A percentile compares a stretch with the other conserved stretches of the same genome.
These are phyloP conservation scores for Nepenthes alata DNA, from an alignment of 179 eudicot species.

Conservation along the genomic window DNA sequence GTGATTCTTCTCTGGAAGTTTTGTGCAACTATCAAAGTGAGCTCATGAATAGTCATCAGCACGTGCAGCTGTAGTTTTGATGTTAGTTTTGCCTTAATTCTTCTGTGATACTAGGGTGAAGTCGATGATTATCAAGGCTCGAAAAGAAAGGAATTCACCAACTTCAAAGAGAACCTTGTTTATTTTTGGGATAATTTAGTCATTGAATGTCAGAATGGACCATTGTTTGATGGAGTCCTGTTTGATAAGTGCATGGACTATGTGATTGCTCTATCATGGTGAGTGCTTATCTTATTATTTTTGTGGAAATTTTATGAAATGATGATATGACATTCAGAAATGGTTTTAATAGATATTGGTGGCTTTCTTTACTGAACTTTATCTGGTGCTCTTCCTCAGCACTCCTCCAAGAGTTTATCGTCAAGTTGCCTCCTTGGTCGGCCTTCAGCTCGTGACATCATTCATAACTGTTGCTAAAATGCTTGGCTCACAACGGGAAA, in stretches of 20 bases:
- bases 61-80: not conserved
- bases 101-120: conserved; percentile 46
- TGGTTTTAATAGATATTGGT: conserved; percentile 4
- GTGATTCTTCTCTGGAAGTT: not conserved
- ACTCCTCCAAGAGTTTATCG: conserved; percentile 94
- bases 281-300: conserved; percentile 12
- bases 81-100: conserved; percentile 23
- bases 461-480: conserved; percentile 68
- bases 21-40: too few relatives aligned
- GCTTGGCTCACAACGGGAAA: conserved; percentile 84
- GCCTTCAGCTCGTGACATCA: conserved; percentile 93
- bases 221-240: conserved; percentile 70
- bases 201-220: conserved; percentile 80
- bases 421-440: conserved; percentile 78
- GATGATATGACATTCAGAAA: not conserved
- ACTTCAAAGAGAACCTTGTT: conserved; percentile 72
- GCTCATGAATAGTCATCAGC: not conserved
- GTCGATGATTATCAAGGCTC: conserved; percentile 88
- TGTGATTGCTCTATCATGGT: conserved; percentile 97
- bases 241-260: conserved; percentile 90
- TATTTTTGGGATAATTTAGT: conserved; percentile 84
- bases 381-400: conserved; percentile 27
- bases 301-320: not conserved
- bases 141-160: conserved; percentile 73
- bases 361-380: conserved; percentile 14